Base-by-base conservation (phyloP, 2,329 filamentous ascomycete genomes). In the Pseudohalonectria lignicola region DNA sequence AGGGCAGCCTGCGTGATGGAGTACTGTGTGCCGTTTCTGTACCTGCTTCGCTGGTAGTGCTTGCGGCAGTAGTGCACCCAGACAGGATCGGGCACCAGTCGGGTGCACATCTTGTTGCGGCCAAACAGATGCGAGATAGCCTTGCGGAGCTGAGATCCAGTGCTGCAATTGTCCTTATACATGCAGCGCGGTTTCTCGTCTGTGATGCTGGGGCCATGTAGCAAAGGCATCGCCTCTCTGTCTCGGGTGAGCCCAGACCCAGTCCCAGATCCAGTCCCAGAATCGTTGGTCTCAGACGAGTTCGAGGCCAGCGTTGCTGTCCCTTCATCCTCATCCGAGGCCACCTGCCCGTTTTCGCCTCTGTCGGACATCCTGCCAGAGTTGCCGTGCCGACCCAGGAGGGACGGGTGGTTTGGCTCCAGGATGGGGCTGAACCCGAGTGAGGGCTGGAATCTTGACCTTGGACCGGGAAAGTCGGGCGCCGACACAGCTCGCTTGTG, bases 51-150 rank as follows among this genome's bases (percentile, higher is more conserved):
- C 57, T 92, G 86, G 54, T 92, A 92, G 51, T 88, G 82, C 53
- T 88, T 88, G 26, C 85, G 75, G 55, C 86, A 92, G 53, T 76
- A 81, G 49, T 81, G 75, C 1, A 86, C 75, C 83, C 83, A 90
- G 2, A 85, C 71, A 17, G 73, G 59, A 5, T 71, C 61, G 0
- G 82, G 82, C 35, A 92, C 84, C 32, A 69, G 66, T 25, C 79
- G 71, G 1, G 85, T 92, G 50, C 77, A 81, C 7, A 73, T 67
- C 59, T 92, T 92, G 65, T 92, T 92, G 28, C 86, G 75, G 17
- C 85, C 85, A 48, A 90, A 90, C 39, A 88, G 73, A 51, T 92
- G 83, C 0, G 82, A 86, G 42, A 90, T 81, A 5, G 81, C 77
- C 59, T 90, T 90, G 34, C 85, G 75, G 18, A 71, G 69, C 39